Evolutionary conservation across 306 rosid genomes (phyloP), one percentile per base, ranked within the genome.

Genomic region (Acacia melanoxylon): DNA sequence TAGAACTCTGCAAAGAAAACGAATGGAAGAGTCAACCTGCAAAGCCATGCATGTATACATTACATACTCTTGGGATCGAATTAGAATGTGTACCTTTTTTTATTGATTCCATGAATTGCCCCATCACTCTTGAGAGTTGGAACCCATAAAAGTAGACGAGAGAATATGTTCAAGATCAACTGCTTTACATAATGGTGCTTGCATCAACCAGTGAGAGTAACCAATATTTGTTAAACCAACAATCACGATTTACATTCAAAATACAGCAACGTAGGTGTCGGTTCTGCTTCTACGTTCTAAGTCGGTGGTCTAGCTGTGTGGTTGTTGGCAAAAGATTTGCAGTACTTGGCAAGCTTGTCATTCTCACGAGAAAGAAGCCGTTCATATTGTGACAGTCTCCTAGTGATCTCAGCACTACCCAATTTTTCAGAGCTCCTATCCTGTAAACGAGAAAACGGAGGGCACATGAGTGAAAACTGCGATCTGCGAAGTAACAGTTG

Each of bases 341-440:
- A 65, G 74, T 86, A 82, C 27, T 81, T 89, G 80, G 88, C 81
- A 44, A 87, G 87, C 84, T 92, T 94, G 65, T 86, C 89, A 40
- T 92, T 91, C 35, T 85, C 90, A 8, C 83, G 92, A 75, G 92
- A 89, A 78, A 88, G 89, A 81, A 82, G 86, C 78, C 79, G 85
- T 82, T 89, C 93, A 75, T 92, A 82, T 66, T 88, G 90, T 33
- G 94, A 88, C 70, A 87, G 82, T 82, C 97, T 89, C 78, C 20
- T 90, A 20, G 75, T 82, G 75, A 61, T 77, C 80, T 92, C 94
- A 84, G 8, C 83, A n/a, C 85, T 85, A 63, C 86, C 87, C 61
- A 65, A 51, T 81, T 78, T 86, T 69, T 52, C 73, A 65, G 86
- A 72, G 56, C 86, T 66, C 59, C 79, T 88, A 52, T 85, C 87